Conservation (phyloP, 108 stramenopile species). For the Conticribra weissflogii region DNA sequence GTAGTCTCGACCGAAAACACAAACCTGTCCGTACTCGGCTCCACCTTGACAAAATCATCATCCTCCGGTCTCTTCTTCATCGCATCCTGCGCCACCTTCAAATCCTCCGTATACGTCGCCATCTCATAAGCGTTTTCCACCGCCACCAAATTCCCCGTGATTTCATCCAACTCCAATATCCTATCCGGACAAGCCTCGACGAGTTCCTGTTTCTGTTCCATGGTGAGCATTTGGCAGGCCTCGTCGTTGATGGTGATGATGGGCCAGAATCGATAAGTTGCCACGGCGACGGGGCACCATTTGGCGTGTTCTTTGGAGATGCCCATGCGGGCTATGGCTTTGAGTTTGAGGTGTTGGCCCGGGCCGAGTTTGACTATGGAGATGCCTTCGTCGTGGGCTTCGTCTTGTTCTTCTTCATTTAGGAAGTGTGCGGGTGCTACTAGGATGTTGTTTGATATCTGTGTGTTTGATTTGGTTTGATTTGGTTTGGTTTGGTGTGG, state of each 20-base stretch:
- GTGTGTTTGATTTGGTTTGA: constrained; percentile 8
- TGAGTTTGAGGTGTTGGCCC: constrained; percentile 92
- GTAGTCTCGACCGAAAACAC: constrained; percentile 89
- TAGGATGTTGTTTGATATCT: constrained; percentile 66
- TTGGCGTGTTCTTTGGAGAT: constrained; percentile 98
- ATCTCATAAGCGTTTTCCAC: constrained; percentile 84
- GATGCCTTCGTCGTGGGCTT: constrained; percentile 88
- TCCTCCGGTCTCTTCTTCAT: constrained; percentile 86
- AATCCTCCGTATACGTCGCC: constrained; percentile 86
- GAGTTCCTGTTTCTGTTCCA: constrained; percentile 89
- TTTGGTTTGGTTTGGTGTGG: background rate
- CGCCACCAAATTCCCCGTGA: constrained; percentile 67
- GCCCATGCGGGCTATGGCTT: constrained; percentile 94
- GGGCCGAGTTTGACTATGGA: constrained; percentile 94
- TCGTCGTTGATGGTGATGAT: constrained; percentile 91
- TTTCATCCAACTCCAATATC: constrained; percentile 79
- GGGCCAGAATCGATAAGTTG: constrained; percentile 94
- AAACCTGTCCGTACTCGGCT: constrained; percentile 69
- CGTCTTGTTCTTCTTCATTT: constrained; percentile 79
- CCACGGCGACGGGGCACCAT: constrained; percentile 96
- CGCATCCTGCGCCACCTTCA: constrained; percentile 66
- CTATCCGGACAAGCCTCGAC: constrained; percentile 89
- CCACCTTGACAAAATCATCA: constrained; percentile 84
- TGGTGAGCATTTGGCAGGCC: constrained; percentile 77
- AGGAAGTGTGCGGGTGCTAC: constrained; percentile 87